Conservation (phyloP, 768 basidiomycete genomes). For the Agaricus subrufescens region DNA sequence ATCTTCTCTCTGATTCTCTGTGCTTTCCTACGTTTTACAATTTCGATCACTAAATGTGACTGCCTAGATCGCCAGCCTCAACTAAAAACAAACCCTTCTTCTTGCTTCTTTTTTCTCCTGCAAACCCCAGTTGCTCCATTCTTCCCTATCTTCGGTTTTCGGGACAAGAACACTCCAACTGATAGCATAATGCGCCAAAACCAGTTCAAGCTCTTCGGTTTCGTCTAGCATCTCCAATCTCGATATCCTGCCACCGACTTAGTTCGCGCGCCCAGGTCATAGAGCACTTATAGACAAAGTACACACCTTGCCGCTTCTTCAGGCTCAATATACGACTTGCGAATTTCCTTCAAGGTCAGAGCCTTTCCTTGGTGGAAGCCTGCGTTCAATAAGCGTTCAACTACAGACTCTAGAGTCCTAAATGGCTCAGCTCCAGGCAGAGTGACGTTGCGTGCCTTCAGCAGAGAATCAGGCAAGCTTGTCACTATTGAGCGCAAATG, state of each 20-base stretch:
- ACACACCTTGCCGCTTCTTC: constrained; percentile 57
- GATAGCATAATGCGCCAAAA: constrained; percentile 85
- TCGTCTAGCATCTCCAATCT: constrained; percentile 88
- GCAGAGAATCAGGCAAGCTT: neutral
- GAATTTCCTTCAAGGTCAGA: constrained; percentile 66
- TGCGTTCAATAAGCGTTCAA: constrained; percentile 50
- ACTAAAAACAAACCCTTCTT: neutral
- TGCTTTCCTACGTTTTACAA: neutral
- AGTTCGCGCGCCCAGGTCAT: neutral
- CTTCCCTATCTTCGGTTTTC: constrained; percentile 11
- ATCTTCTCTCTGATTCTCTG: constrained; percentile 27
- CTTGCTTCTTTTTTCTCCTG: constrained; percentile 14
- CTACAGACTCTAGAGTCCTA: constrained; percentile 49
- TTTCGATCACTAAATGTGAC: neutral
- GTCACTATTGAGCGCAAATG: neutral
- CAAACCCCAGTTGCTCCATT: constrained; percentile 35
- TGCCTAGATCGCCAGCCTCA: neutral
- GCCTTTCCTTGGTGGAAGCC: constrained; percentile 55
- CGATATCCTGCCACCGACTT: constrained; percentile 50
- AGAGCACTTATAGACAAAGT: neutral
- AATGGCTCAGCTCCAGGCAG: constrained; percentile 73
- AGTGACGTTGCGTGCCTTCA: constrained; percentile 64
- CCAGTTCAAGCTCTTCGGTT: constrained; percentile 89
- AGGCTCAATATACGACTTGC: constrained; percentile 39
- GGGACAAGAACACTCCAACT: constrained; percentile 54